phyloP scores from a whole-genome alignment of 768 basidiomycete genomes.

The Crepidotus variabilis region DNA sequence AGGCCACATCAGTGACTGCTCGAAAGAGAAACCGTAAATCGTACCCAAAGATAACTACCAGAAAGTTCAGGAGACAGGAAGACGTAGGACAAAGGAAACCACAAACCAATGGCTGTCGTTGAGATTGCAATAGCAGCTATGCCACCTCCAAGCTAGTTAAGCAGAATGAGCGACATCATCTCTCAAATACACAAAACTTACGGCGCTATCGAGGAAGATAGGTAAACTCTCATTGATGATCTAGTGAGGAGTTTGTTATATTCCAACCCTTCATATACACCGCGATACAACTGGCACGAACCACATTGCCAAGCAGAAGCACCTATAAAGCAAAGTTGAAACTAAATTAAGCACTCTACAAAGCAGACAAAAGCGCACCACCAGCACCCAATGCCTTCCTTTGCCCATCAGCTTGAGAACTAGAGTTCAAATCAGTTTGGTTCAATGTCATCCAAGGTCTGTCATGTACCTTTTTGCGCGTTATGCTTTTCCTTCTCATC shows the following conservation, averaged over 20 bases:
- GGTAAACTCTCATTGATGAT: slow-evolving; percentile 82
- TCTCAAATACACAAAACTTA: slow-evolving; percentile 24
- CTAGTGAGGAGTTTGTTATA: slow-evolving; percentile 26
- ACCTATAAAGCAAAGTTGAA: slow-evolving; percentile 42
- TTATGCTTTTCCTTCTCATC: slow-evolving; percentile 62
- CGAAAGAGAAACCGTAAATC: slow-evolving; percentile 15
- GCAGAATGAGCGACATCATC: neutral
- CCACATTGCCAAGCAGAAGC: slow-evolving; percentile 85
- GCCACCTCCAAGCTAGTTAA: slow-evolving; percentile 51
- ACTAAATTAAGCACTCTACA: neutral
- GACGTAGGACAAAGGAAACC: slow-evolving; percentile 9
- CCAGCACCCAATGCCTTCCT: slow-evolving; percentile 92
- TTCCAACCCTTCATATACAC: neutral
- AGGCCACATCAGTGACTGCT: neutral
- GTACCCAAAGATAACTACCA: slow-evolving; percentile 77
- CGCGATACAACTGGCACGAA: slow-evolving; percentile 31
- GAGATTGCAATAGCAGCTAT: slow-evolving; percentile 76
- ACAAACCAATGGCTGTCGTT: slow-evolving; percentile 63
- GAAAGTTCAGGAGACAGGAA: slow-evolving; percentile 1
- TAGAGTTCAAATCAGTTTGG: slow-evolving; percentile 16
- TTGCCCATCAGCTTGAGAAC: slow-evolving; percentile 53
- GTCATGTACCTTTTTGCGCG: slow-evolving; percentile 57
- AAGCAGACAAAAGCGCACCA: slow-evolving; percentile 46
- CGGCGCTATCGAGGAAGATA: slow-evolving; percentile 77
- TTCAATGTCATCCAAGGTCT: neutral